Evolutionary conservation across 2,329 filamentous ascomycete genomes (phyloP), one percentile per base, ranked within the genome.

Genomic region (Aspergillus terreus): DNA sequence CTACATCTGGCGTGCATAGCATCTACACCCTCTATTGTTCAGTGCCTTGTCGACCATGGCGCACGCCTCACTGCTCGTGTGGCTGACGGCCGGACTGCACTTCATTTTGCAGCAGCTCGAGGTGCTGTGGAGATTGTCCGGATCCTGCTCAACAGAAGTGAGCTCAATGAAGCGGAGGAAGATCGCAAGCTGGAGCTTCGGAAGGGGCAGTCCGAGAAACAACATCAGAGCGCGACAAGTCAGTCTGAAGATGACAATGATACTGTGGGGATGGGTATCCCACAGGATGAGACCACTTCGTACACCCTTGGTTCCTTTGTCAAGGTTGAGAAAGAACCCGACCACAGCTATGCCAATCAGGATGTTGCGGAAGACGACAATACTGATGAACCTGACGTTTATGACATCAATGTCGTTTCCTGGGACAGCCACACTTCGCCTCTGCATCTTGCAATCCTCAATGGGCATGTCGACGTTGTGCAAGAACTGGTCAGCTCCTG

Each of bases 361-460:
- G 73, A 79, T 1, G 71, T 68, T 9, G 74, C 77, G 1, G 81
- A 72, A 9, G 71, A 85, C 5, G 81, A 83, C 6, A 75, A 81
- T 19, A 78, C 83, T 1, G 78, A 86, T 9, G 86, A 88, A 17
- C 88, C 89, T 1, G 89, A 95, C 68, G 81, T 92, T 47, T 92
- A 88, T 66, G 84, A 94, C 58, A 79, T 92, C 53, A 85, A 95
- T 58, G 81, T 87, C 1, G 65, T 88, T n/a, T 83, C 88, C 1
- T 95, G 90, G 90, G 90, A 95, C 60, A 81, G 78, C 4, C 83
- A 85, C 4, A 82, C 84, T 51, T 87, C 86, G 11, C 83, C 90
- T 1, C 76, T 95, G 4, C 90, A 95, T 66, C 78, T 91, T 25
- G 90, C 90, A 6, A 90, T 95, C 54, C 67, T 88, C 1, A 82